Base-by-base conservation (phyloP, 2,329 filamentous ascomycete species). In the Aspergillus caelatus region DNA sequence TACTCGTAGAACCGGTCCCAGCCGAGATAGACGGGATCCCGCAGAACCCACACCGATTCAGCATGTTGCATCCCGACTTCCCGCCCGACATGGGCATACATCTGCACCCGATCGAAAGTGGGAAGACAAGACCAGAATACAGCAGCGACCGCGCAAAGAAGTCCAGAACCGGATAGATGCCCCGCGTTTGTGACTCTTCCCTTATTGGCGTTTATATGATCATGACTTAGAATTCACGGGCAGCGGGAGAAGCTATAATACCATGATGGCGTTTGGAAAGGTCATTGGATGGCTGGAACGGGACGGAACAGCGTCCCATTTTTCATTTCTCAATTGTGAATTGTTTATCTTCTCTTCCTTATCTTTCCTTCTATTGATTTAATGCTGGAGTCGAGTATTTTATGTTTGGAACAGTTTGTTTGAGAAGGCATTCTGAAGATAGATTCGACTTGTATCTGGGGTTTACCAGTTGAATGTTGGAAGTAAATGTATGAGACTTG, bases 31-130 rank as follows among this genome's bases (percentile, higher is more conserved):
- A 76, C 52, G 75, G 75, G 1, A 66, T 73, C 3, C 70, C 75
- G 1, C 65, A 73, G 30, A 75, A 77, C 66, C 72, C 75, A 9
- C 71, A 76, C 39, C 71, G 71, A 23, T 79, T 78, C 64, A 79
- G 75, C 60, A 72, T 78, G 43, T 64, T 81, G 61, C 79, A 82
- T 39, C 79, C 80, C 0, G 80, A 82, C 62, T 82, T 81, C 70
- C 78, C 80, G 0, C 69, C 75, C 9, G 74, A 77, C 12, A 75
- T 81, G 71, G 79, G 80, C 53, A 72, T 82, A 56, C 79, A 82
- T 68, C 67, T 80, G 58, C 78, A 80, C 57, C 78, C 80, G n/a
- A 55, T 55, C 32, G 52, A 55, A 55, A 55, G 32, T 55, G 52
- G 52, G 34, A 36, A 26, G 52, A 55, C 52, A 16, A 36, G 52